Conservation (phyloP, 1,139 yeast species). For the Debaryomyces subglobosus region DNA sequence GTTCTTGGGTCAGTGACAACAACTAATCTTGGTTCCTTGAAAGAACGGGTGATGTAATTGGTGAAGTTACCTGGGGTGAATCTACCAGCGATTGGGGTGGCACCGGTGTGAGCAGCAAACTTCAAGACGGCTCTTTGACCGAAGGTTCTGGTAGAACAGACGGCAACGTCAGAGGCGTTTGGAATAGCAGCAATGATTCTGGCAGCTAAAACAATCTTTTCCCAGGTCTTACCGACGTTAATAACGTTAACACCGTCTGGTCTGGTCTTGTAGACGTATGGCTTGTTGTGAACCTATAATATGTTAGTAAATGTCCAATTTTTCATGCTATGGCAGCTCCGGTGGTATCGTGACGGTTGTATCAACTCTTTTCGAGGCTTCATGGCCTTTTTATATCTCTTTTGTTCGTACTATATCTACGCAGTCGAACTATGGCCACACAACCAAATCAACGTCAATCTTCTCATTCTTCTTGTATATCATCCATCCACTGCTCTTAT, state of each 20-base stretch:
- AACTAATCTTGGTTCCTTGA: slow-evolving; percentile 99
- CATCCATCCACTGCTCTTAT: not conserved
- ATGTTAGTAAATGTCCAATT: slow-evolving; percentile 36
- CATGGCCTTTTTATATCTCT: not conserved
- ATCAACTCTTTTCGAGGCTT: not conserved
- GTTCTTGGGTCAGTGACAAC: slow-evolving; percentile 99
- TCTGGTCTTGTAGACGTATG: slow-evolving; percentile 99
- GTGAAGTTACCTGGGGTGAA: slow-evolving; percentile 99
- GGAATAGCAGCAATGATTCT: slow-evolving; percentile 99
- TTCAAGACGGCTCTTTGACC: slow-evolving; percentile 99
- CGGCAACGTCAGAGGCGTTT: slow-evolving; percentile 97
- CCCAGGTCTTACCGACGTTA: slow-evolving; percentile 99
- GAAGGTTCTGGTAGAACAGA: slow-evolving; percentile 98
- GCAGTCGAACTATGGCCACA: not conserved
- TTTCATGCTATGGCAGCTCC: slow-evolving; percentile 10
- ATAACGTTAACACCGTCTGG: slow-evolving; percentile 99
- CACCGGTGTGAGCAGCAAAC: slow-evolving; percentile 99
- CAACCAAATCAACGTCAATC: not conserved
- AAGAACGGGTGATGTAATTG: slow-evolving; percentile 99
- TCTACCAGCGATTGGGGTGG: slow-evolving; percentile 99
- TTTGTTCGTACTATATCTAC: not conserved
- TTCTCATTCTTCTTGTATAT: not conserved
- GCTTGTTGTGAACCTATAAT: slow-evolving; percentile 92
- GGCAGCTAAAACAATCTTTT: slow-evolving; percentile 99
- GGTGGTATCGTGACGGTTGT: not conserved